Conservation (phyloP, 148 eudicot genomes). For the Cornus kousa region DNA sequence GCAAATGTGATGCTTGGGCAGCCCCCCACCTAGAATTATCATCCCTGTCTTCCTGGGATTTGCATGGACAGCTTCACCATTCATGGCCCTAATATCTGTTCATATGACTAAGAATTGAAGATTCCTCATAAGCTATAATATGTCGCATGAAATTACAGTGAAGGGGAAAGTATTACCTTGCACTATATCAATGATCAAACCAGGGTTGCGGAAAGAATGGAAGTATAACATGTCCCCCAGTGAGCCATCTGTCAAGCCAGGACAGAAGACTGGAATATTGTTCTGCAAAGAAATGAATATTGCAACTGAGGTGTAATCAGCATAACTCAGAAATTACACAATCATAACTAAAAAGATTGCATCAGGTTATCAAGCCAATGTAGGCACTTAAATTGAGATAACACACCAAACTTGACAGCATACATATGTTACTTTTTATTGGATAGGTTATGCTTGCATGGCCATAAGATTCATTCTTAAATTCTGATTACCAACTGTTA, state of each 20-base stretch:
- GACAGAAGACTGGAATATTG: constrained; percentile 83
- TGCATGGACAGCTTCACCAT: constrained; percentile 84
- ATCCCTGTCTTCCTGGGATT: constrained; percentile 83
- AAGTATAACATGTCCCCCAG: constrained; percentile 92
- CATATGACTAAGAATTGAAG: constrained; percentile 1
- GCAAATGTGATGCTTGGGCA: constrained; percentile 91
- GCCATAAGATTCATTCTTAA: not conserved
- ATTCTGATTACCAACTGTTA: not conserved
- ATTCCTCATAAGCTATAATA: not conserved
- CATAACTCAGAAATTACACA: too few species aligned
- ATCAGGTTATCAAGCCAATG: not conserved
- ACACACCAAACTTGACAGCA: not conserved
- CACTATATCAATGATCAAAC: constrained; percentile 73
- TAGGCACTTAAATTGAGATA: not conserved
- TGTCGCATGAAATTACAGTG: not conserved
- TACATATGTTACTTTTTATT: not conserved
- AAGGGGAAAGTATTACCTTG: constrained; percentile 49
- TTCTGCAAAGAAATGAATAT: constrained; percentile 42
- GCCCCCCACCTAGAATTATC: constrained; percentile 85
- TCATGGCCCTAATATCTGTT: constrained; percentile 81
- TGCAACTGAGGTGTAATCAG: not conserved
- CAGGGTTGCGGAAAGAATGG: constrained; percentile 76
- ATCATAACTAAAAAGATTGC: not conserved
- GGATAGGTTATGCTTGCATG: constrained; percentile 2
- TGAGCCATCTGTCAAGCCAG: constrained; percentile 91